Base-by-base conservation (phyloP, 345 rosid genomes). In the Eucalyptus camaldulensis region DNA sequence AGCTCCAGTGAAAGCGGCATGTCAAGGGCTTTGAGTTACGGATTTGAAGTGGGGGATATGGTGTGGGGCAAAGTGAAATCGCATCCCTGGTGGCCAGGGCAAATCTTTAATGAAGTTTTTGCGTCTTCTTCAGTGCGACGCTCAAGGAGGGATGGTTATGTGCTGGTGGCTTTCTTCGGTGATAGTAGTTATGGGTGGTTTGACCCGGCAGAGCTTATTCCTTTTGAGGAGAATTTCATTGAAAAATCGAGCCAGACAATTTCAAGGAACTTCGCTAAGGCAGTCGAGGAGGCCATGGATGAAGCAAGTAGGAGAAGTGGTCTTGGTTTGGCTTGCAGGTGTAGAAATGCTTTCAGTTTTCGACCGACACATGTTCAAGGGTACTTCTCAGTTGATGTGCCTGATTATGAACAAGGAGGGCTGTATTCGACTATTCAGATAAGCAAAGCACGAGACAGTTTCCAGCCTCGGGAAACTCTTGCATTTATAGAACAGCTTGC, bases 61-160 rank as follows among this genome's bases (percentile, higher is more conserved):
- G 99, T 98, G 58, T 98, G 99, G 99, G 99, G 99, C 33, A 97
- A 97, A 89, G 99, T 98, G 86, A 98, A 98, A 93, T 98, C 99
- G 37, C 99, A 98, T 90, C 99, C 99, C 2, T 97, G 98, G 98
- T 98, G 99, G 99, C 99, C 99, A 1, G 99, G 99, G 54, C 99
- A 96, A 90, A 98, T 98, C 88, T 98, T 98, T 53, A 97, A 95
- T 83, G 99, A 98, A 91, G 95, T 94, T 40, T 95, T 98, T 94
- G 99, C 99, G 0, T 49, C 98, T 10, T 89, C 96, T 27, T 94
- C 98, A 19, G 99, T 97, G 60, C 95, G 98, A 89, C 96, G 96
- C 47, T 93, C 96, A 21, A 93, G 99, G 91, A 94, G 96, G 90
- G 95, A 95, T 25, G 99, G 96, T 15, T 95, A 94, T 94, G 97